A percentile compares a stretch with the other conserved stretches of the same genome.
These are phyloP conservation scores for Entomortierella lignicola DNA, from an alignment of 192 early-diverging fungal species.

Conservation along the genomic window DNA sequence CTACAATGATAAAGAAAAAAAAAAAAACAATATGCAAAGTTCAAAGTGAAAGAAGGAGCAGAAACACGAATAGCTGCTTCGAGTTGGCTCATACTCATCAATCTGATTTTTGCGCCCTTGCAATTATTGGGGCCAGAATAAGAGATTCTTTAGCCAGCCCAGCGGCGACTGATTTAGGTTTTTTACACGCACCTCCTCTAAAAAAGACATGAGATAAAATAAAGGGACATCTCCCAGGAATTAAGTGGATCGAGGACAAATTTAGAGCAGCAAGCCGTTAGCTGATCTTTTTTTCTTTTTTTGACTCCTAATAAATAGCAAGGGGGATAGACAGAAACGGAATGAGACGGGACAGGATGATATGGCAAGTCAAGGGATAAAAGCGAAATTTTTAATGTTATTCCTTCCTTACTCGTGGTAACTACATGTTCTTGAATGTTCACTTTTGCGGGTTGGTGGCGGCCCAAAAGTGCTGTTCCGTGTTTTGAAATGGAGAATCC, in stretches of 20 bases:
- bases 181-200: conserved; percentile 12
- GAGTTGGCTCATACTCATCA: too few species aligned
- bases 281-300: not conserved
- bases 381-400: not conserved
- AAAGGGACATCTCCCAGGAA: conserved; percentile 14
- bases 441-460: too few species aligned
- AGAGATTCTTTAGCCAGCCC: too few species aligned
- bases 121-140: too few species aligned
- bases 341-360: conserved; percentile 11
- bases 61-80: not conserved
- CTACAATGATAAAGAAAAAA: not conserved
- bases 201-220: too few species aligned
- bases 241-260: not conserved
- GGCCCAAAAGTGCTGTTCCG: too few species aligned
- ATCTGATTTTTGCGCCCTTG: too few species aligned
- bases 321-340: not conserved
- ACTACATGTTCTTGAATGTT: too few species aligned
- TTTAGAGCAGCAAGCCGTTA: conserved; percentile 21
- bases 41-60: not conserved
- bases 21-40: not conserved
- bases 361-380: not conserved
- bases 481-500: too few species aligned
- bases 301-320: conserved; percentile 6
- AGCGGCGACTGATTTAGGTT: not conserved
- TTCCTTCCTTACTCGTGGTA: too few species aligned